phyloP scores from a whole-genome alignment of 148 eudicot species.

The Diospyros lotus region DNA sequence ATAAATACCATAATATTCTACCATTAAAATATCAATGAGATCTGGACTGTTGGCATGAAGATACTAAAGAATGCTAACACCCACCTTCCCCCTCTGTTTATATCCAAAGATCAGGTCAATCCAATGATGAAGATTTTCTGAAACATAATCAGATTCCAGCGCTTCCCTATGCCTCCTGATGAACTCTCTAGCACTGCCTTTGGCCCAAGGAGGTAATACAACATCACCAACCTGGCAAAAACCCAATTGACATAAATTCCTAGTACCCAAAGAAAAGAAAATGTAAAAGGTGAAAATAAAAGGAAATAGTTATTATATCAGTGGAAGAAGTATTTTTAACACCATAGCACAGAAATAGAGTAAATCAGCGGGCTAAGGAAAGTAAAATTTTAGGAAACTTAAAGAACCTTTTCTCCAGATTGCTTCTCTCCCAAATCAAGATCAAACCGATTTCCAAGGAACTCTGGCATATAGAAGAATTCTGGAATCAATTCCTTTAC shows the following conservation, averaged over 20 bases:
- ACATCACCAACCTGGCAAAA: constrained; percentile 77
- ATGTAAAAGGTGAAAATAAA: not conserved
- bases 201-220: constrained; percentile 92
- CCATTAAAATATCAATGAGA: too few relatives aligned
- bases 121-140: constrained; percentile 97
- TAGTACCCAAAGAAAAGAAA: not conserved
- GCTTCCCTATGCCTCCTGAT: constrained; percentile 93
- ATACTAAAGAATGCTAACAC: constrained; percentile 15
- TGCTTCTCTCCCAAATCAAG: constrained; percentile 98
- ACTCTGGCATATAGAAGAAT: constrained; percentile 96
- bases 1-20: too few relatives aligned
- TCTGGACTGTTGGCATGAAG: too few relatives aligned
- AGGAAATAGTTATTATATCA: not conserved
- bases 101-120: constrained; percentile 94
- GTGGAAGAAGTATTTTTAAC: not conserved
- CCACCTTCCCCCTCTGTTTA: constrained; percentile 95
- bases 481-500: constrained; percentile 99
- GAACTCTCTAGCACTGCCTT: constrained; percentile 92
- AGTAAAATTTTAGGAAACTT: not conserved
- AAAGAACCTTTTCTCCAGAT: constrained; percentile 92
- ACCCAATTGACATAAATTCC: constrained; percentile 5
- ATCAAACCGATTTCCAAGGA: constrained; percentile 80
- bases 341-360: not conserved
- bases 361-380: too few relatives aligned
- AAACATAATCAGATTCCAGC: constrained; percentile 91